Evolutionary conservation across 257 asterid species (phyloP).

Genomic region (Verbascum thapsus): DNA sequence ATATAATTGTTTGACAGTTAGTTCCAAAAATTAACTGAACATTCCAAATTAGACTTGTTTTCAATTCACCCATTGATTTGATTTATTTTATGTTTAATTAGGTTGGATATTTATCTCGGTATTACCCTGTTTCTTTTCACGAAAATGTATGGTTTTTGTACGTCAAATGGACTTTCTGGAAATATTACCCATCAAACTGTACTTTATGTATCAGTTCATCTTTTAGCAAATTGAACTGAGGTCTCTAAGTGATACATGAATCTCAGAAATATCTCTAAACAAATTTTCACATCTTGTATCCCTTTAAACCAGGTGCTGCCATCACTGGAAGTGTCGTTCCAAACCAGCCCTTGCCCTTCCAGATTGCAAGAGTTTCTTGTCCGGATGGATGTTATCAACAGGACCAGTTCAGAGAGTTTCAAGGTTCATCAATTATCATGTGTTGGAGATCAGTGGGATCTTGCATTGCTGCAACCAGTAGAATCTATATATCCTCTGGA

Average conservation of each 20-base stretch:
- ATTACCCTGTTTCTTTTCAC: too few species aligned
- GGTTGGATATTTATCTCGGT: conserved; percentile 22
- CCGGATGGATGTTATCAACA: conserved; percentile 84
- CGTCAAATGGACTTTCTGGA: conserved; percentile 13
- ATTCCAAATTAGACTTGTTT: conserved; percentile 6
- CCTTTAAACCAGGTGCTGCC: conserved; percentile 69
- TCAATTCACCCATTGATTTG: conserved; percentile 7
- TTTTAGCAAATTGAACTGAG: conserved; percentile 15
- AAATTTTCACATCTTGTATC: conserved; percentile 15
- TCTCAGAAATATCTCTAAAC: conserved; percentile 1
- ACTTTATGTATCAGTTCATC: conserved; percentile 8
- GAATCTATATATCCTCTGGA: conserved; percentile 56
- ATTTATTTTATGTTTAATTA: conserved; percentile 5
- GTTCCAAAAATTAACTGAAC: conserved; percentile 10
- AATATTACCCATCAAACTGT: conserved; percentile 18
- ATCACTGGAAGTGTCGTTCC: conserved; percentile 80
- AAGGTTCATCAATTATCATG: conserved; percentile 88
- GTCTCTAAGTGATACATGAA: conserved; percentile 25
- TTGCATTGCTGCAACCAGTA: conserved; percentile 67
- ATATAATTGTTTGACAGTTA: conserved; percentile 17
- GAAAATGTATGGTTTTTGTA: conserved; percentile 10
- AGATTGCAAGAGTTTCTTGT: conserved; percentile 82
- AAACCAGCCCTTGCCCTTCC: conserved; percentile 74
- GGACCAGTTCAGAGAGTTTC: conserved; percentile 75
- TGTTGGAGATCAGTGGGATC: conserved; percentile 86